A percentile compares a stretch with the other conserved stretches of the same genome.
phyloP scores from a whole-genome alignment of 129 eudicot species.

The Mikania micrantha region DNA sequence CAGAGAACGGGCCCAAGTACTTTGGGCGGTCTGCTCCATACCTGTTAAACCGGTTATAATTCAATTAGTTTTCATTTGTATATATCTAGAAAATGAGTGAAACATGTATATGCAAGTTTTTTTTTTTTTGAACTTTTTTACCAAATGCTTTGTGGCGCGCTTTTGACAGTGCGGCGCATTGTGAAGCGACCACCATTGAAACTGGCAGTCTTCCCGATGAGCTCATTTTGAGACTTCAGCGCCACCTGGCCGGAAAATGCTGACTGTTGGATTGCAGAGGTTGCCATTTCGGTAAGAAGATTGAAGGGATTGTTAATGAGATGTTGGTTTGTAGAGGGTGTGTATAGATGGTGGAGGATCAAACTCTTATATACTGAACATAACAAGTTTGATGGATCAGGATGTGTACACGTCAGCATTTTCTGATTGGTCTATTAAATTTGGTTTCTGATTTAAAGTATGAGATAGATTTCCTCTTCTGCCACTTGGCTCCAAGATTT shows the following conservation, averaged over 20 bases:
- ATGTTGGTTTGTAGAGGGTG: conserved; percentile 1
- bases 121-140: no score
- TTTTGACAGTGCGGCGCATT: conserved; percentile 59
- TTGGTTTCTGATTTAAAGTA: no score
- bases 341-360: background rate
- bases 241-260: conserved; percentile 40
- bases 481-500: no score
- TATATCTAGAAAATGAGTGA: background rate
- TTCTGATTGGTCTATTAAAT: no score
- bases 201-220: conserved; percentile 36
- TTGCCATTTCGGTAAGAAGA: conserved; percentile 30
- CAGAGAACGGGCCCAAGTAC: conserved; percentile 77
- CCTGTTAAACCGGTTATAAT: conserved; percentile 27
- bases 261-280: conserved; percentile 47
- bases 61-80: background rate
- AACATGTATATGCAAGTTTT: background rate
- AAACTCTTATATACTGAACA: background rate
- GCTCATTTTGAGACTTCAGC: conserved; percentile 33
- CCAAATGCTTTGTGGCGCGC: conserved; percentile 62
- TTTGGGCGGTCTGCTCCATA: conserved; percentile 71
- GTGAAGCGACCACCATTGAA: conserved; percentile 41
- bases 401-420: no score
- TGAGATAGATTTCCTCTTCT: no score
- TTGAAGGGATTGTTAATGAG: background rate
- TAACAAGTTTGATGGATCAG: no score